Base-by-base conservation (phyloP, 768 basidiomycete species). In the Boletus subcaerulescens region DNA sequence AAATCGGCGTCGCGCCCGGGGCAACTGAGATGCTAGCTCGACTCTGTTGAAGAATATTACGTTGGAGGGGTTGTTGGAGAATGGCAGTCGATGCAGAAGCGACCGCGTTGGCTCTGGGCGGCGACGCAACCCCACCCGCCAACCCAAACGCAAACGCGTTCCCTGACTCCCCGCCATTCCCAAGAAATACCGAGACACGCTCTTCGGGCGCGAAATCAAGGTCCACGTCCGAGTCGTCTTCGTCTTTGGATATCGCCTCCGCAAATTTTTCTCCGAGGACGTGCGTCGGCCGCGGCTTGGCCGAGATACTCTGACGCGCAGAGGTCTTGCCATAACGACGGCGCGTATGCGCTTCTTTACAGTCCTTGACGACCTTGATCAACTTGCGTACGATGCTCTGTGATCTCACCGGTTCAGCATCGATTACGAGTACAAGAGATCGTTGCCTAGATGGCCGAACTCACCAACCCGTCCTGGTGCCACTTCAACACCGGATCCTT, bases 311-410 rank as follows among this genome's bases (percentile, higher is more conserved):
- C 47, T 72, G 67, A n/a, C 66, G 69, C 0, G 66, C 64, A 10
- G 69, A 72, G 3, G 57, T 47, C 13, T 66, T 67, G 14, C 65
- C 60, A 52, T 59, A 67, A 3, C 71, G 67, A 35, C 73, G 68
- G 10, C 78, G 76, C 1, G 76, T 80, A 61, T 89, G 86, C 1
- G 77, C 80, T 48, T 84, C 80, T 71, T 87, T 91, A 67, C 90
- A 90, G 50, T 91, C 87, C 61, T 89, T 84, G 38, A 87, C 86
- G 41, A 93, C 85, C 63, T 91, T 93, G 71, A 88, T 85, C 55
- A 96, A 74, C 61, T 88, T 86, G 55, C 84, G 82, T 33, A 94
- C 87, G 57, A 93, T 89, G 62, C 81, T 85, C 90, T 93, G 58
- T 10, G 35, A 58, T 2, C 32, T 11, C 41, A 29, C 46, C 49